Conservation (phyloP, 1,139 yeast species). For the Pichia sp. region DNA sequence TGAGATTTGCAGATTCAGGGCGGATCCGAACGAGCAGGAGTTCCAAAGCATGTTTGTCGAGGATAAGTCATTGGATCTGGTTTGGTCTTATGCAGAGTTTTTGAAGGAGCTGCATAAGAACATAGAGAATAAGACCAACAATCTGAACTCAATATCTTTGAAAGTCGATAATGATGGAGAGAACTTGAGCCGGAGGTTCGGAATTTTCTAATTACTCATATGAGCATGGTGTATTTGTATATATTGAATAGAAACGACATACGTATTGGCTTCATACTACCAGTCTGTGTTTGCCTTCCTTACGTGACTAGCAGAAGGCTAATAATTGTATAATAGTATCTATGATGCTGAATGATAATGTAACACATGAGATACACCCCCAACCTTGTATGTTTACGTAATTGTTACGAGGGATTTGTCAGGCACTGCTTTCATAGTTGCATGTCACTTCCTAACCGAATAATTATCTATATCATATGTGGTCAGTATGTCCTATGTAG, state of each 20-base stretch:
- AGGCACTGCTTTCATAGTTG: no score
- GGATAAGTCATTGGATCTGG: slow-evolving; percentile 57
- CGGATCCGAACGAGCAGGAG: slow-evolving; percentile 58
- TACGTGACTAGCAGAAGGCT: no score
- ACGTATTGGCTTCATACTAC: neutral
- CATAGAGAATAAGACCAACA: slow-evolving; percentile 44
- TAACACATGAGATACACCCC: no score
- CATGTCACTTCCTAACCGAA: no score
- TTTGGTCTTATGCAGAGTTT: slow-evolving; percentile 55
- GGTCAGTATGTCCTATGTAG: no score
- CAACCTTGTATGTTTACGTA: no score
- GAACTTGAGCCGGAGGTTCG: slow-evolving; percentile 15
- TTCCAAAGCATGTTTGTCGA: slow-evolving; percentile 65
- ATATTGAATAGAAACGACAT: neutral
- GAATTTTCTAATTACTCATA: slow-evolving; percentile 11
- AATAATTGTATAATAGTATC: no score
- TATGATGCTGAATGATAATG: no score
- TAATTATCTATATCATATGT: no score
- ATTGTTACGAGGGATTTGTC: no score
- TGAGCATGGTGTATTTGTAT: neutral
- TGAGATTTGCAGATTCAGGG: slow-evolving; percentile 59
- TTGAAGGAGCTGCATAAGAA: slow-evolving; percentile 57
- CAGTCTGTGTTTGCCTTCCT: neutral
- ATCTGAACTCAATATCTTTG: neutral
- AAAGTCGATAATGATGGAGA: slow-evolving; percentile 15